Conservation (phyloP, 2,329 filamentous ascomycete genomes). For the Trichophyton mentagrophytes region DNA sequence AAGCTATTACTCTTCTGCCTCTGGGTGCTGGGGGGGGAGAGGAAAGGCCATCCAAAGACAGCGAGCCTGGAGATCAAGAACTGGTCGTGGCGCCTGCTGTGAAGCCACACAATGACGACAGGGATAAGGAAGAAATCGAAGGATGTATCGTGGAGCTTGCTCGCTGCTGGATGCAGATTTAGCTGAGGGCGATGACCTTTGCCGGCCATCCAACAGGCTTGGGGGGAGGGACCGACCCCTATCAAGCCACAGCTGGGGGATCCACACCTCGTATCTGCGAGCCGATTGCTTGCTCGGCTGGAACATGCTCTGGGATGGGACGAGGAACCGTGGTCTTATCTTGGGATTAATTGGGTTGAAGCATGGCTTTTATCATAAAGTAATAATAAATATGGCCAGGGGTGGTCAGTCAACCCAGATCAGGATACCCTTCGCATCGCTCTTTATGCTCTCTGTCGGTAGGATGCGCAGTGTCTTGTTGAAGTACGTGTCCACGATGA, state of each 20-base stretch:
- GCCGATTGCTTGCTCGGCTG: neutral
- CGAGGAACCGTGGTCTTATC: too few species aligned
- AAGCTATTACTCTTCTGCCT: too few species aligned
- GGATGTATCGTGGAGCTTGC: too few species aligned
- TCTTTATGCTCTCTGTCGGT: conserved; percentile 56
- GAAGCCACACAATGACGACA: too few species aligned
- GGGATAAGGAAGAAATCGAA: too few species aligned
- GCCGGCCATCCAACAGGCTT: neutral
- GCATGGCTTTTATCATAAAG: neutral
- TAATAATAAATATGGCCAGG: neutral
- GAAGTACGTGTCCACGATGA: conserved; percentile 81
- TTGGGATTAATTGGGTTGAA: neutral
- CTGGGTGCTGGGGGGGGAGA: too few species aligned
- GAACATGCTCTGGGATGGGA: neutral
- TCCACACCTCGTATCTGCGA: conserved; percentile 1
- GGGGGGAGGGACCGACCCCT: neutral
- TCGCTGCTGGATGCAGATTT: too few species aligned
- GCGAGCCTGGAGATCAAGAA: too few species aligned
- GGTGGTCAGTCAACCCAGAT: conserved; percentile 28
- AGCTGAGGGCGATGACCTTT: neutral
- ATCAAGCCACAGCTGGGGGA: neutral
- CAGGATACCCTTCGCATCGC: conserved; percentile 41
- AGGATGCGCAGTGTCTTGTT: conserved; percentile 77
- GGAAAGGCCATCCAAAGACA: too few species aligned
- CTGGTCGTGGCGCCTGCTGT: too few species aligned